Percentiles rank a stretch among this genome's conserved stretches.
Conservation (phyloP, 805 yeast species). For the Schwanniomyces yamadae region DNA sequence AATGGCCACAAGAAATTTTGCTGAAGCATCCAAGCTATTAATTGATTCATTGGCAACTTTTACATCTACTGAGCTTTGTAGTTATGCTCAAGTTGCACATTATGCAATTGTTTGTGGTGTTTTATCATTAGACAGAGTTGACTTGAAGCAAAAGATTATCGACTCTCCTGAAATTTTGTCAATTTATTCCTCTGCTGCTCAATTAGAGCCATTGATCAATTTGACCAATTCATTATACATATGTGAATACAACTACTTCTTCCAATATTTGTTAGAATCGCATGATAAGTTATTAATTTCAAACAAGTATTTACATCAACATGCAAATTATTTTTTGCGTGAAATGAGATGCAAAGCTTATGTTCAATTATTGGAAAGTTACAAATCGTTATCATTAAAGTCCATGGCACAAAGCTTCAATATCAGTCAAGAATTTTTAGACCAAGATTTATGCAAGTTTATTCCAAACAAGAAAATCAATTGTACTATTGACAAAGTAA, state of each 20-base stretch:
- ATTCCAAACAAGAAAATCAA: conserved; percentile 91
- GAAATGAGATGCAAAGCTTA: conserved; percentile 95
- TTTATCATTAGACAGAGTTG: conserved; percentile 76
- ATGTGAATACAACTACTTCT: conserved; percentile 79
- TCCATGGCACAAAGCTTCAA: conserved; percentile 95
- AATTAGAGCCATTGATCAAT: conserved; percentile 76
- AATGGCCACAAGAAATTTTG: conserved; percentile 82
- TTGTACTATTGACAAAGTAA: conserved; percentile 93
- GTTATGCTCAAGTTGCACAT: conserved; percentile 86
- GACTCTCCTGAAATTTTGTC: conserved; percentile 94
- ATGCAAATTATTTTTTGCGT: conserved; percentile 80
- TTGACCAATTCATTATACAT: conserved; percentile 84
- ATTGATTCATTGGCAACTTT: conserved; percentile 93
- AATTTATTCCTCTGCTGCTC: conserved; percentile 65
- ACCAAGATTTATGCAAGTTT: conserved; percentile 81
- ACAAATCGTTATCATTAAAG: conserved; percentile 82
- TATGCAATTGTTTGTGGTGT: conserved; percentile 90
- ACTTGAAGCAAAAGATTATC: conserved; percentile 76
- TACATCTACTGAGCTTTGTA: conserved; percentile 85
- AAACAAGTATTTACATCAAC: conserved; percentile 65
- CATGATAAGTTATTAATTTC: conserved; percentile 68
- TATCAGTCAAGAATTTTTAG: conserved; percentile 83
- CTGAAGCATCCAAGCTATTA: conserved; percentile 78
- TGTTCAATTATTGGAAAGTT: conserved; percentile 89
- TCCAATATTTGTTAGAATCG: conserved; percentile 73